A percentile compares a stretch with the other conserved stretches of the same genome.
These are phyloP conservation scores for Zygoascus ofunaensis DNA, from an alignment of 805 yeast species.

Conservation along the genomic window DNA sequence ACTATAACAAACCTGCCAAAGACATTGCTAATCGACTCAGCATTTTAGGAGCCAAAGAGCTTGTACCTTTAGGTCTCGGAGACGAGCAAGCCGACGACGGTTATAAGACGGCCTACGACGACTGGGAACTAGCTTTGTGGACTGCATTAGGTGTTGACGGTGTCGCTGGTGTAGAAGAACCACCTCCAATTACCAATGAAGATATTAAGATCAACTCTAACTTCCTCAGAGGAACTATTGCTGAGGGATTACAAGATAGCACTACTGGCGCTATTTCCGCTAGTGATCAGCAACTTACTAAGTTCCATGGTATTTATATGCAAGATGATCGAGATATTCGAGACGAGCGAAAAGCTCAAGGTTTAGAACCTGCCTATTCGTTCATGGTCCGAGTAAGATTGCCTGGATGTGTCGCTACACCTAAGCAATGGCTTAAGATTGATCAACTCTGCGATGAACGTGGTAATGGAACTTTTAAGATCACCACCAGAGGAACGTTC, in stretches of 20 bases:
- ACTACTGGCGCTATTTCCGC: constrained; percentile 89
- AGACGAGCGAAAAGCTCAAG: constrained; percentile 85
- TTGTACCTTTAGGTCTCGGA: constrained; percentile 77
- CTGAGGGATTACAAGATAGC: constrained; percentile 69
- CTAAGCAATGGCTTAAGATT: constrained; percentile 79
- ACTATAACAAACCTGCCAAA: constrained; percentile 82
- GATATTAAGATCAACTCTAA: constrained; percentile 86
- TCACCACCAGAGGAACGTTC: constrained; percentile 95
- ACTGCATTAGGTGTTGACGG: constrained; percentile 78
- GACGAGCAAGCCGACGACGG: constrained; percentile 98
- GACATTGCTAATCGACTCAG: constrained; percentile 60
- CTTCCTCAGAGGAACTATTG: constrained; percentile 87
- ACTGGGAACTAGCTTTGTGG: constrained; percentile 84
- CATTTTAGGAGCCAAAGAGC: constrained; percentile 62
- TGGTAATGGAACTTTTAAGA: constrained; percentile 89
- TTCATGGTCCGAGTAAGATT: constrained; percentile 94
- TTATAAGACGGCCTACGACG: constrained; percentile 78
- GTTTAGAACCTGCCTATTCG: constrained; percentile 91
- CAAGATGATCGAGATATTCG: constrained; percentile 96
- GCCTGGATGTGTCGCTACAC: constrained; percentile 87
- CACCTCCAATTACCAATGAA: constrained; percentile 90
- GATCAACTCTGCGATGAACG: constrained; percentile 69
- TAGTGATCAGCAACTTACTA: constrained; percentile 85
- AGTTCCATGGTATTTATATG: constrained; percentile 97
- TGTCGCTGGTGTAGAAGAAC: constrained; percentile 76